Percentiles rank a stretch among this genome's conserved stretches.
These are phyloP conservation scores for Solanum etuberosum DNA, from an alignment of 257 asterid genomes.

Conservation along the genomic window DNA sequence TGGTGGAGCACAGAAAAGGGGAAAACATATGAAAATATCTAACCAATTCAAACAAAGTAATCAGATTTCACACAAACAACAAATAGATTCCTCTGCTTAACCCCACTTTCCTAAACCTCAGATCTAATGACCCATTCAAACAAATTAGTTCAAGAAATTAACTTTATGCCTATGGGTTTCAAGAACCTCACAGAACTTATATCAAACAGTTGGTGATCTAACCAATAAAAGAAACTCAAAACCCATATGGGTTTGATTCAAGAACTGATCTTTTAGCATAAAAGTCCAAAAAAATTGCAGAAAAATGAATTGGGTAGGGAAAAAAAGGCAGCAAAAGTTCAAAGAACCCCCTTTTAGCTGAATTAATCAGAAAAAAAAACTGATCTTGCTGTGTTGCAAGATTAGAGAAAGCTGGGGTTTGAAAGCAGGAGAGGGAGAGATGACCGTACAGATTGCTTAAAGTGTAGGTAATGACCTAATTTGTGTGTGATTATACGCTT, in stretches of 20 bases:
- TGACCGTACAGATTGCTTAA: slow-evolving; percentile 2
- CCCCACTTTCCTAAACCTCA: neutral
- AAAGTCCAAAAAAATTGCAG: neutral
- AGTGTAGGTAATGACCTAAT: slow-evolving; percentile 1
- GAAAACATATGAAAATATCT: neutral
- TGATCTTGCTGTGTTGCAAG: neutral
- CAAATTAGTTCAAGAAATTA: neutral
- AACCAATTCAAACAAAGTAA: neutral
- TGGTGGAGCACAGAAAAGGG: neutral
- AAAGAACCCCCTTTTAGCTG: neutral
- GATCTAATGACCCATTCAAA: neutral
- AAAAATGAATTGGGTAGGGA: neutral
- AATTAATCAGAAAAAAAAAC: neutral
- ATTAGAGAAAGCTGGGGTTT: neutral
- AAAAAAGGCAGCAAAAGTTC: neutral
- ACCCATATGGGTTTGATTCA: neutral
- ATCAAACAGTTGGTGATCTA: neutral
- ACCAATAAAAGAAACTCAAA: neutral
- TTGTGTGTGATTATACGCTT: neutral
- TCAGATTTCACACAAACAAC: neutral
- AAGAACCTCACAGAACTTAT: neutral
- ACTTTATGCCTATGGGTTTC: neutral
- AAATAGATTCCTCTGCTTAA: neutral
- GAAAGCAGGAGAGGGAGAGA: neutral
- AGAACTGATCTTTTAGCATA: neutral